These are phyloP conservation scores for Scleroderma bovista DNA, from an alignment of 768 basidiomycete species.

Conservation along the genomic window DNA sequence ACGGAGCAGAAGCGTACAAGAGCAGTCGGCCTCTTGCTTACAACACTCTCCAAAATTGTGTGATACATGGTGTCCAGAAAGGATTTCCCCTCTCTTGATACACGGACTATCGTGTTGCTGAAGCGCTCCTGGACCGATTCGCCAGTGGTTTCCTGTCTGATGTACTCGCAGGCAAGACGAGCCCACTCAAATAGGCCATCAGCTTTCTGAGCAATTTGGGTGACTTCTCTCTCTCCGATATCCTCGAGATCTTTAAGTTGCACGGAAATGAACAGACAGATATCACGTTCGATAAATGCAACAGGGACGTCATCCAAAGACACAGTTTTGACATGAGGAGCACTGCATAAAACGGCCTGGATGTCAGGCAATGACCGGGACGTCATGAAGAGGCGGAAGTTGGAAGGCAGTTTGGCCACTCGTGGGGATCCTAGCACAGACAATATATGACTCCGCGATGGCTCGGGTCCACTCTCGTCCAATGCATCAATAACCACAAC, in stretches of 20 bases:
- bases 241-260: background rate
- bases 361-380: slow-evolving; percentile 27
- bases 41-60: background rate
- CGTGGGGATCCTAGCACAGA: slow-evolving; percentile 31
- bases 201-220: slow-evolving; percentile 4
- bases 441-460: slow-evolving; percentile 10
- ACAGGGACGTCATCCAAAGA: background rate
- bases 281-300: background rate
- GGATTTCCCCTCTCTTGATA: background rate
- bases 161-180: slow-evolving; percentile 9
- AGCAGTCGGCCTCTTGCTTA: background rate
- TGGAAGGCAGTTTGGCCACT: slow-evolving; percentile 34
- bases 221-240: background rate
- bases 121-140: background rate
- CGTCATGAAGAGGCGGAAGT: slow-evolving; percentile 34
- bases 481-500: slow-evolving; percentile 21
- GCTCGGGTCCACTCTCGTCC: background rate
- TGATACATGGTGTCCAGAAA: background rate
- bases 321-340: background rate
- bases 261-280: background rate
- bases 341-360: background rate
- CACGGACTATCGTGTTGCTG: background rate
- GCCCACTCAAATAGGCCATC: slow-evolving; percentile 21
- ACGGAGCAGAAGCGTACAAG: background rate
- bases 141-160: background rate